Conservation (phyloP, 352 stramenopile species). For the Lagenidium giganteum region DNA sequence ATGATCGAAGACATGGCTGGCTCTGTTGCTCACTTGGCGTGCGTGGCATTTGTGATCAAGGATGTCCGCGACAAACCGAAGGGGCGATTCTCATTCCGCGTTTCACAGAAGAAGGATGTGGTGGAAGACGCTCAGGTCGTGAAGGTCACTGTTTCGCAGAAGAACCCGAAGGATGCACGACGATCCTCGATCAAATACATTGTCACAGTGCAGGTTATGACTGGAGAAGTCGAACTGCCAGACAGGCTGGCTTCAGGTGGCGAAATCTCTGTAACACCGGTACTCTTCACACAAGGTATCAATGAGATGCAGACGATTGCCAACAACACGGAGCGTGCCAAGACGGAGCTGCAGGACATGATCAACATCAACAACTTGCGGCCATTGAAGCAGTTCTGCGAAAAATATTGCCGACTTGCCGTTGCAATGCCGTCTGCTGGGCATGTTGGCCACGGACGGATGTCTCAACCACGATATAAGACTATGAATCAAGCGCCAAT, state of each 20-base stretch:
- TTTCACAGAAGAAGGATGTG: slow-evolving; percentile 76
- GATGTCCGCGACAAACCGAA: slow-evolving; percentile 82
- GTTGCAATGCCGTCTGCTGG: slow-evolving; percentile 43
- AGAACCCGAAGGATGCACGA: slow-evolving; percentile 38
- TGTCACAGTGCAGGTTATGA: slow-evolving; percentile 76
- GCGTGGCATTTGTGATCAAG: slow-evolving; percentile 82
- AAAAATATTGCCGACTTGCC: slow-evolving; percentile 73
- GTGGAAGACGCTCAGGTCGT: slow-evolving; percentile 67
- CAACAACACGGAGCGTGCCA: slow-evolving; percentile 86
- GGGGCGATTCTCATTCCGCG: slow-evolving; percentile 83
- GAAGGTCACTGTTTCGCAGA: slow-evolving; percentile 72
- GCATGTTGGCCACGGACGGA: too few species aligned
- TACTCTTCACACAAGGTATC: slow-evolving; percentile 90
- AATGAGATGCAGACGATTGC: slow-evolving; percentile 95
- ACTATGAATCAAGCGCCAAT: slow-evolving; percentile 42
- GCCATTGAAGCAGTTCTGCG: slow-evolving; percentile 74
- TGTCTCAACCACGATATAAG: too few species aligned
- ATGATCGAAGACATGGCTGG: slow-evolving; percentile 94
- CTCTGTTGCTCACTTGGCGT: slow-evolving; percentile 73
- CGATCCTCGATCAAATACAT: slow-evolving; percentile 78
- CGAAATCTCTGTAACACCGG: slow-evolving; percentile 76
- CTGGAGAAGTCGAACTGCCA: slow-evolving; percentile 67
- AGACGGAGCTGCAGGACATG: slow-evolving; percentile 86
- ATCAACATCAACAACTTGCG: slow-evolving; percentile 87
- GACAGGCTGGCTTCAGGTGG: slow-evolving; percentile 59